Conservation (phyloP, 352 stramenopile species). For the Phytopythium delawarense region DNA sequence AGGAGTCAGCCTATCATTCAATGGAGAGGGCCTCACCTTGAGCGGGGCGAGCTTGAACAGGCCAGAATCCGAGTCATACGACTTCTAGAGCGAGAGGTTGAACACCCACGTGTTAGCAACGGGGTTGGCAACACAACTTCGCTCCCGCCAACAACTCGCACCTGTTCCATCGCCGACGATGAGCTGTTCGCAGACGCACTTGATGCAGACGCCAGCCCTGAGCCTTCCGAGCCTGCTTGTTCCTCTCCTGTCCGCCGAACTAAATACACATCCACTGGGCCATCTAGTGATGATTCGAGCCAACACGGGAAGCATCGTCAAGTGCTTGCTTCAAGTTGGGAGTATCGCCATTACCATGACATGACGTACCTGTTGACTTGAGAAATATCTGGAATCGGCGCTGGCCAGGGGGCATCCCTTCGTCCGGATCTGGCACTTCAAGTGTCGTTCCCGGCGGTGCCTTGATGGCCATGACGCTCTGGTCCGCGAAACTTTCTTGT, state of each 20-base stretch:
- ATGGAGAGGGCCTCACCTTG: slow-evolving; percentile 40
- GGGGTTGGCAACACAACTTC: background rate
- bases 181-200: slow-evolving; percentile 26
- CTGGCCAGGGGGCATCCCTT: slow-evolving; percentile 88
- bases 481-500: slow-evolving; percentile 79
- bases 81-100: slow-evolving; percentile 34
- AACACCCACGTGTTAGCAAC: background rate
- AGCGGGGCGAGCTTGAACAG: slow-evolving; percentile 84
- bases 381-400: slow-evolving; percentile 94
- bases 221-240: slow-evolving; percentile 24
- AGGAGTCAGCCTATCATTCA: background rate
- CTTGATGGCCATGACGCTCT: slow-evolving; percentile 94
- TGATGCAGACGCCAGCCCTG: slow-evolving; percentile 10
- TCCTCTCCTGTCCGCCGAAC: slow-evolving; percentile 58
- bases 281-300: slow-evolving; percentile 32
- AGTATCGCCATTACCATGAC: background rate
- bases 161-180: slow-evolving; percentile 51
- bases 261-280: slow-evolving; percentile 90
- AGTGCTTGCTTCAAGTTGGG: background rate
- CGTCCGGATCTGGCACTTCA: slow-evolving; percentile 92
- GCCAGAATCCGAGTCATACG: slow-evolving; percentile 76
- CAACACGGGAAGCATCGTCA: background rate
- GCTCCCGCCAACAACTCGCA: slow-evolving; percentile 6
- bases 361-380: slow-evolving; percentile 66
- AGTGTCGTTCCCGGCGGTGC: slow-evolving; percentile 91